Conservation (phyloP, 1,284 basidiomycete genomes). For the Boletus nobilissimus region DNA sequence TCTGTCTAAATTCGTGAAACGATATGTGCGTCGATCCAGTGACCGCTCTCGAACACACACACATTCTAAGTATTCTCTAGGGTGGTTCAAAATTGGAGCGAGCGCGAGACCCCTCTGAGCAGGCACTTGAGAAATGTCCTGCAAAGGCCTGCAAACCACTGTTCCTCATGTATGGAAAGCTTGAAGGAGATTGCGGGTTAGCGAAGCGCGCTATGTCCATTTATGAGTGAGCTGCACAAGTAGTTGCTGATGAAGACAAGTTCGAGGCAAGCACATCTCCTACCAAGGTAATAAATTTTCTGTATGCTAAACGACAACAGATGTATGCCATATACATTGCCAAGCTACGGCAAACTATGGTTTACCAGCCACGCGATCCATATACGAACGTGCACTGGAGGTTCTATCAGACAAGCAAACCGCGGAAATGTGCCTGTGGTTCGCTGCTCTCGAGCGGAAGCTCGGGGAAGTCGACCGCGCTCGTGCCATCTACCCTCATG, state of each 20-base stretch:
- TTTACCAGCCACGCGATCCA: slow-evolving; percentile 93
- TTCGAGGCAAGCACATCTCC: slow-evolving; percentile 78
- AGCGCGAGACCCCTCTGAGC: slow-evolving; percentile 96
- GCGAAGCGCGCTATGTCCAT: slow-evolving; percentile 97
- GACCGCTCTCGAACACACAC: slow-evolving; percentile 1
- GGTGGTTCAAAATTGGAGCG: slow-evolving; percentile 95
- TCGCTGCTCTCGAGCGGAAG: slow-evolving; percentile 96
- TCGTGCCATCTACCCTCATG: slow-evolving; percentile 95
- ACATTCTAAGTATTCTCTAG: slow-evolving; percentile 53
- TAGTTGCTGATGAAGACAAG: slow-evolving; percentile 90
- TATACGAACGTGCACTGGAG: slow-evolving; percentile 98
- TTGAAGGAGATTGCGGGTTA: slow-evolving; percentile 95
- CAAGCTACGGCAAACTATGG: slow-evolving; percentile 97
- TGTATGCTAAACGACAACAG: slow-evolving; percentile 52
- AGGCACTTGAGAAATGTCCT: slow-evolving; percentile 96
- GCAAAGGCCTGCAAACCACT: slow-evolving; percentile 94
- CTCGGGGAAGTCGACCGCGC: slow-evolving; percentile 99
- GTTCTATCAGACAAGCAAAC: slow-evolving; percentile 92
- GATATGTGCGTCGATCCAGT: slow-evolving; percentile 75
- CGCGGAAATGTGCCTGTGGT: slow-evolving; percentile 97
- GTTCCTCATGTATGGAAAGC: slow-evolving; percentile 93
- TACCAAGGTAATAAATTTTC: not conserved
- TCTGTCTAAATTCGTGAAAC: slow-evolving; percentile 95
- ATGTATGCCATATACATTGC: slow-evolving; percentile 99
- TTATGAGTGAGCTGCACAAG: slow-evolving; percentile 91